Evolutionary conservation across 768 basidiomycete genomes (phyloP).

Genomic region (Cystofilobasidium bisporidii): DNA sequence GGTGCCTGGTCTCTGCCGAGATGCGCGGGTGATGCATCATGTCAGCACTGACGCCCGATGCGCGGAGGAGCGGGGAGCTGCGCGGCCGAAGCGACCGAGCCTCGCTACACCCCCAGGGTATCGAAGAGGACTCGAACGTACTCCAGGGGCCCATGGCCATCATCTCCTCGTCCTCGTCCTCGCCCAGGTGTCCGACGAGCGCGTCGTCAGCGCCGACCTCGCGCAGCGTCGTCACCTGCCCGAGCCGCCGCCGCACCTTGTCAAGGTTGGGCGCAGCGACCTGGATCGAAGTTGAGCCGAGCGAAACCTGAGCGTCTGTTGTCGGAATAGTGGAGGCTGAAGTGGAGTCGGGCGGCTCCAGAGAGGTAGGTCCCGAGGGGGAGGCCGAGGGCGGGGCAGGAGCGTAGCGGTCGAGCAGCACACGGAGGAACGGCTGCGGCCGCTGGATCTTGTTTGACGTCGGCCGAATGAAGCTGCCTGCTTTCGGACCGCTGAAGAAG

Average conservation of each 20-base stretch:
- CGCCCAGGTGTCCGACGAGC: slow-evolving; percentile 43
- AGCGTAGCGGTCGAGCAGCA: slow-evolving; percentile 63
- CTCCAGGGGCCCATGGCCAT: slow-evolving; percentile 37
- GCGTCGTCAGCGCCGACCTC: slow-evolving; percentile 72
- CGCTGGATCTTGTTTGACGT: slow-evolving; percentile 48
- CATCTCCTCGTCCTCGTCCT: slow-evolving; percentile 47
- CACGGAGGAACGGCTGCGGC: slow-evolving; percentile 63
- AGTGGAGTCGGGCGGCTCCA: no score
- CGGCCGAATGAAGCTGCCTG: slow-evolving; percentile 75
- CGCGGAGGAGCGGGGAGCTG: no score
- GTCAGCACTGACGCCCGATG: no score
- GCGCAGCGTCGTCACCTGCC: slow-evolving; percentile 56
- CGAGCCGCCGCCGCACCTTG: slow-evolving; percentile 62
- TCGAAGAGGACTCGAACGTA: slow-evolving; percentile 28
- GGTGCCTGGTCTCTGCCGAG: slow-evolving; percentile 56
- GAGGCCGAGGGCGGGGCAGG: no score
- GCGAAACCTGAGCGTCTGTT: slow-evolving; percentile 21
- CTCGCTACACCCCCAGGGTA: neutral
- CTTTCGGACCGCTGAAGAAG: slow-evolving; percentile 47
- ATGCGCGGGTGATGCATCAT: no score
- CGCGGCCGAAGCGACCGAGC: slow-evolving; percentile 29
- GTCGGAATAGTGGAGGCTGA: slow-evolving; percentile 37
- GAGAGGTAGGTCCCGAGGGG: slow-evolving; percentile 39
- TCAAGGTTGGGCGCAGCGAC: slow-evolving; percentile 78
- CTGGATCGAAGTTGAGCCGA: slow-evolving; percentile 76